Evolutionary conservation across 805 yeast species (phyloP), one percentile per base, ranked within the genome.

Genomic region (Saccharomycopsis capsularis): DNA sequence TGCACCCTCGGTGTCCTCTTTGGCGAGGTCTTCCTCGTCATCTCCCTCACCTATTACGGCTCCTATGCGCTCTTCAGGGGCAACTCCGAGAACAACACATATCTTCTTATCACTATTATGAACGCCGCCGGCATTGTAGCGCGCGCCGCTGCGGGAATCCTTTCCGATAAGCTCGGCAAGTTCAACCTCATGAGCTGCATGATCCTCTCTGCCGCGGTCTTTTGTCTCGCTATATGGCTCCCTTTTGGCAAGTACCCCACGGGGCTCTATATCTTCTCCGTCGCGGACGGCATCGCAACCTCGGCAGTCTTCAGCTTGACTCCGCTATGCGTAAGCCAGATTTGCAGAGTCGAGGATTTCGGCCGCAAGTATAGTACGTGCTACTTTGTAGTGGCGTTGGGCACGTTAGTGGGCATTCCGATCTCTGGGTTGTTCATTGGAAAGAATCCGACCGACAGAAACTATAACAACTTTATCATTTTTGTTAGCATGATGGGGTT

Each of bases 301-400:
- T 77, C 82, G 3, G 72, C 83, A 0, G 74, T 78, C 3, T 65
- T 79, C 43, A 71, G 83, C 3, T 58, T 79, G 40, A 73, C 79
- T 15, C 84, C 85, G 2, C 79, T 76, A 2, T 75, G 83, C 56
- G 67, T 76, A 32, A 82, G 81, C 0, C 79, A 75, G 45, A 76
- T 80, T 35, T 76, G 82, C 16, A 71, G 74, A 46, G 71, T 75
- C 1, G 73, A 71, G 40, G 73, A 70, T 54, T 77, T 76, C 58
- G 82, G 82, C 5, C 71, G 71, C 55, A 67, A 79, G 19, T 78
- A 76, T 58, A 74, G 81, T 1, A 71, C 81, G 0, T 71, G 78
- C 56, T 81, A 79, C 60, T 72, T 79, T 42, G 62, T 79, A 56
- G 79, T 77, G 11, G 74, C 86, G 2, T 65, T 78, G 48, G 67